Conservation (phyloP, 306 rosid species). For the Sphenostylis stenocarpa region DNA sequence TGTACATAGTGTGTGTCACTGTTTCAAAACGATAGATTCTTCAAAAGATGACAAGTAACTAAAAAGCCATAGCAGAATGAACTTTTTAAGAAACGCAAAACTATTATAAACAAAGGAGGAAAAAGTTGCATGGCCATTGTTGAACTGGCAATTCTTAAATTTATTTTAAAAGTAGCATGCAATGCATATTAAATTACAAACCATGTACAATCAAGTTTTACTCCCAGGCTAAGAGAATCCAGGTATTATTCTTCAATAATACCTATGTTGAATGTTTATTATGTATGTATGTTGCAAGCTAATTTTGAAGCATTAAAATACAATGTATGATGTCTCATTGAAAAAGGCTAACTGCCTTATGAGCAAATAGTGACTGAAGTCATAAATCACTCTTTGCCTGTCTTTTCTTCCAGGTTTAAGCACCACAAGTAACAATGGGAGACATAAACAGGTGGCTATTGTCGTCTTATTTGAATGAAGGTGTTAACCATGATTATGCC, state of each 20-base stretch:
- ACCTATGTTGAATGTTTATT: constrained; percentile 9
- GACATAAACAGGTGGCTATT: constrained; percentile 47
- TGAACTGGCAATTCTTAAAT: constrained; percentile 18
- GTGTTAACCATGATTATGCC: constrained; percentile 55
- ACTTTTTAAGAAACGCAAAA: neutral
- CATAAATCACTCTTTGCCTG: neutral
- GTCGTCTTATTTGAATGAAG: constrained; percentile 43
- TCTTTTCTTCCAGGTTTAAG: constrained; percentile 14
- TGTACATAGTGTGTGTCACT: neutral
- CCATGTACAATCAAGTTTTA: neutral
- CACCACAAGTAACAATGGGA: constrained; percentile 44
- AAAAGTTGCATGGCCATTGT: neutral
- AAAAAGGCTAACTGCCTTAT: neutral
- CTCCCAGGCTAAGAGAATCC: constrained; percentile 17
- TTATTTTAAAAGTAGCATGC: neutral
- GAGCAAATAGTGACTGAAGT: constrained; percentile 9
- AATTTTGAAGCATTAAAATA: neutral
- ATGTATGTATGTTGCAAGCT: neutral
- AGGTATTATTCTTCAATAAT: constrained; percentile 33
- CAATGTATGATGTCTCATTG: neutral
- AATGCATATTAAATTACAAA: constrained; percentile 22
- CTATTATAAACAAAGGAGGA: neutral
- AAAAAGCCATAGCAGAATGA: neutral
- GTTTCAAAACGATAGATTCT: neutral
- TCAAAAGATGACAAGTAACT: constrained; percentile 9